Evolutionary conservation across 1,284 basidiomycete genomes (phyloP).

Genomic region (Blastosporella zonata): DNA sequence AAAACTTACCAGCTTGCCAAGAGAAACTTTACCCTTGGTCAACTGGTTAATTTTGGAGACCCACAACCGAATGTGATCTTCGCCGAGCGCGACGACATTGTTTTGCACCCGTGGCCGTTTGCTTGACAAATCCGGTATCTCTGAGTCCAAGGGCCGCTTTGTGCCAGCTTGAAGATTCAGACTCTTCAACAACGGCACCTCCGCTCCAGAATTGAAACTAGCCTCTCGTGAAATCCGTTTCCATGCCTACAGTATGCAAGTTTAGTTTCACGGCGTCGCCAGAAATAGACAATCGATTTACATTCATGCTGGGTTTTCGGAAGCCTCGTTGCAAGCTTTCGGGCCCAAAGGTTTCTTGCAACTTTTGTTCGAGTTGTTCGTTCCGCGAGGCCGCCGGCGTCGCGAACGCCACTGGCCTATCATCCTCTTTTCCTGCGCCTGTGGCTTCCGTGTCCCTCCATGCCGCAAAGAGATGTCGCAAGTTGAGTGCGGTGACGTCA

Average conservation of each 20-base stretch:
- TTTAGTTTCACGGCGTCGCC: no score
- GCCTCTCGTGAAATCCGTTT: neutral
- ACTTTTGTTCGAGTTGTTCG: no score
- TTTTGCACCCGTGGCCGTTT: neutral
- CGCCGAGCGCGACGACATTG: neutral
- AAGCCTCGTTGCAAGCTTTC: no score
- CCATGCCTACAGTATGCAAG: no score
- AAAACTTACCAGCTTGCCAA: slow-evolving; percentile 13
- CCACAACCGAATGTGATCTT: slow-evolving; percentile 10
- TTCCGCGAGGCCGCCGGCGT: slow-evolving; percentile 1
- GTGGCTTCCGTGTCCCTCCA: no score
- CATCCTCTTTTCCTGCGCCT: neutral
- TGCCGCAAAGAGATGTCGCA: no score
- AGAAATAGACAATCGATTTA: no score
- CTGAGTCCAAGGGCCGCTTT: neutral
- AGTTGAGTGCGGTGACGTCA: neutral
- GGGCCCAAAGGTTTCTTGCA: no score
- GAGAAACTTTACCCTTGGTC: slow-evolving; percentile 17
- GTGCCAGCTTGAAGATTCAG: neutral
- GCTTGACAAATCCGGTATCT: neutral
- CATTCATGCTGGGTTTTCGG: no score
- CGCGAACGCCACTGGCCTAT: neutral
- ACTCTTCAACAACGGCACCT: neutral
- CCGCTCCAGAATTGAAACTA: neutral
- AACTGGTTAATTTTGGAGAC: slow-evolving; percentile 13